These are phyloP conservation scores for Pseudocercospora musae DNA, from an alignment of 2,329 filamentous ascomycete genomes.

Conservation along the genomic window DNA sequence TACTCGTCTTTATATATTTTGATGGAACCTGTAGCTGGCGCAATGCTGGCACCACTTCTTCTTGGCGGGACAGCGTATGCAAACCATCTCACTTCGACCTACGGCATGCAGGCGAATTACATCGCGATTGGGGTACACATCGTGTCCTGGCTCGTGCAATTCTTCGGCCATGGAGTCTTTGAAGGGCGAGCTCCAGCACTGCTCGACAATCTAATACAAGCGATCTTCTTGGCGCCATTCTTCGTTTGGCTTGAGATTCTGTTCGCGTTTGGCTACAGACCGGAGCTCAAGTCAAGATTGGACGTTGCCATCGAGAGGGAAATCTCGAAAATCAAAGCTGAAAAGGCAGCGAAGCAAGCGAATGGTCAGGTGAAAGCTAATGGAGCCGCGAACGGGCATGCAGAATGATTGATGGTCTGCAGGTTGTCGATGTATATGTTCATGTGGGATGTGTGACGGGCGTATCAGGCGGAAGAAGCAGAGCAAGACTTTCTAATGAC, in stretches of 20 bases:
- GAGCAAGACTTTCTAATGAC: background rate
- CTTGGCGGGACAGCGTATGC: conserved; percentile 69
- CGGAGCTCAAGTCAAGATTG: conserved; percentile 77
- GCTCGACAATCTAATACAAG: conserved; percentile 87
- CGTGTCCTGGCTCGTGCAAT: conserved; percentile 81
- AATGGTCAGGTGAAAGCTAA: conserved; percentile 24
- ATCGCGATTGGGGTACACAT: conserved; percentile 68
- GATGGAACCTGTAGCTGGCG: conserved; percentile 89
- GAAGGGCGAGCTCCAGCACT: conserved; percentile 85
- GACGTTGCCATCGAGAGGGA: conserved; percentile 72
- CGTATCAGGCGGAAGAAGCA: background rate
- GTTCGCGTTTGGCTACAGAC: conserved; percentile 86
- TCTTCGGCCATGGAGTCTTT: conserved; percentile 84
- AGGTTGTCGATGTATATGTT: background rate
- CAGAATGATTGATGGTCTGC: conserved; percentile 16
- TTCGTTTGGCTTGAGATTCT: conserved; percentile 96
- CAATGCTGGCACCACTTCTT: conserved; percentile 70
- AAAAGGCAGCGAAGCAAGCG: conserved; percentile 47
- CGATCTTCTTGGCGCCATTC: conserved; percentile 86
- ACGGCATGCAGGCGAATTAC: conserved; percentile 59
- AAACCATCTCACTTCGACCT: conserved; percentile 68
- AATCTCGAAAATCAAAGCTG: conserved; percentile 67
- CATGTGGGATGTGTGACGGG: conserved; percentile 1
- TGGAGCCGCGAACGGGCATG: conserved; percentile 24
- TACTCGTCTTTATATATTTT: conserved; percentile 83